Evolutionary conservation across 31 red algal species (phyloP).

Genomic region (Odonthalia washingtoniensis): DNA sequence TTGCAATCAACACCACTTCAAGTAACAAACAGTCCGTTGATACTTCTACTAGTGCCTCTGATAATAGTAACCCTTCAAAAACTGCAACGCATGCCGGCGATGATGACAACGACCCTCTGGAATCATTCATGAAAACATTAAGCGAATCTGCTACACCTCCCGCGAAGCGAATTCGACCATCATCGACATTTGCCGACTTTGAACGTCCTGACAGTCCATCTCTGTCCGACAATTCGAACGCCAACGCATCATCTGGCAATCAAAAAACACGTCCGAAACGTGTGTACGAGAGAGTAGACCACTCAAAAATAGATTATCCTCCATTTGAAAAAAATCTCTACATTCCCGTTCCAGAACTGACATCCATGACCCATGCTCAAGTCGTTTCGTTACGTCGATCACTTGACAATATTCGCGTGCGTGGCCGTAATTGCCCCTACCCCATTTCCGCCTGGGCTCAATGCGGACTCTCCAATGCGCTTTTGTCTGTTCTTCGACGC

Average conservation of each 20-base stretch:
- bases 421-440: conserved; percentile 80
- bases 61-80: too few relatives aligned
- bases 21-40: too few relatives aligned
- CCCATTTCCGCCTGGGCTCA: conserved; percentile 83
- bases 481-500: conserved; percentile 68
- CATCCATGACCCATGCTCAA: conserved; percentile 65
- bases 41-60: too few relatives aligned
- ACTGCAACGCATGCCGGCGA: too few relatives aligned
- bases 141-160: neutral
- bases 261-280: neutral
- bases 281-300: conserved; percentile 82
- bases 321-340: conserved; percentile 87
- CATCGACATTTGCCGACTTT: neutral
- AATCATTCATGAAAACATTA: neutral
- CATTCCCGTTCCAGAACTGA: conserved; percentile 69
- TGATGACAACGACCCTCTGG: too few relatives aligned
- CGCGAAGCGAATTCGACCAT: neutral
- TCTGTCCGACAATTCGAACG: neutral
- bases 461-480: conserved; percentile 74
- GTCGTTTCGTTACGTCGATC: conserved; percentile 55
- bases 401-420: conserved; percentile 80
- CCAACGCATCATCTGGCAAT: neutral
- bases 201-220: neutral
- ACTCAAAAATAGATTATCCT: conserved; percentile 76
- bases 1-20: too few relatives aligned